phyloP scores from a whole-genome alignment of 768 basidiomycete species.

The Pulveroboletus ravenelii region DNA sequence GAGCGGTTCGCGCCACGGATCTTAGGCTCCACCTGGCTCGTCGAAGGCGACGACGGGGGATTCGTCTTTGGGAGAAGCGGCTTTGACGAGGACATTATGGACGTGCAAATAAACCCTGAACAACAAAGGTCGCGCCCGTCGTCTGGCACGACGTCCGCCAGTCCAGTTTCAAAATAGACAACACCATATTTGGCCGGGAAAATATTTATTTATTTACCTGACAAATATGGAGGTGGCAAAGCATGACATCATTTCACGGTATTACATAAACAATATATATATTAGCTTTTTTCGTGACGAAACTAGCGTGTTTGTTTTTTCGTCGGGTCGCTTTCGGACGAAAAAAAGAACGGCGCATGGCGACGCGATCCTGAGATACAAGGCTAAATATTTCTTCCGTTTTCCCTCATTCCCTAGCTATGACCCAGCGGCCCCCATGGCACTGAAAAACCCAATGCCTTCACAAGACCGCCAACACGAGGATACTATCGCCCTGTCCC shows the following conservation, averaged over 20 bases:
- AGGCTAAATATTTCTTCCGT: not conserved
- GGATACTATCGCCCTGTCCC: not conserved
- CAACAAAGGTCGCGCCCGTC: conserved; percentile 11
- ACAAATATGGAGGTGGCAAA: not conserved
- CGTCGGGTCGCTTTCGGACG: not conserved
- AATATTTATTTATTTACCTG: not conserved
- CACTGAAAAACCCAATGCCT: not conserved
- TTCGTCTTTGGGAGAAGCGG: conserved; percentile 32
- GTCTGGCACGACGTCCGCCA: conserved; percentile 5
- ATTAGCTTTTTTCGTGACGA: not conserved
- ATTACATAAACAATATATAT: not conserved
- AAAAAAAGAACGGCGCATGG: not conserved
- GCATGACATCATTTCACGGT: conserved; percentile 14
- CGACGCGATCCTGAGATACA: not conserved
- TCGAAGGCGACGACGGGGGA: conserved; percentile 9
- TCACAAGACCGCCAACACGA: not conserved
- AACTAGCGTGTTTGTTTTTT: not conserved
- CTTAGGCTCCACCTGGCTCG: conserved; percentile 41
- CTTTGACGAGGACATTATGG: conserved; percentile 24
- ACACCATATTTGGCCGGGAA: not conserved
- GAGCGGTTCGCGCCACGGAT: conserved; percentile 71
- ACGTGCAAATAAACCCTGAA: not conserved
- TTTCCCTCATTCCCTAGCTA: not conserved
- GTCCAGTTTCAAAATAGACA: conserved; percentile 11
- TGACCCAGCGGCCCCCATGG: not conserved